Base-by-base conservation (phyloP, 495 filamentous ascomycete genomes). In the Filosporella fistucella region DNA sequence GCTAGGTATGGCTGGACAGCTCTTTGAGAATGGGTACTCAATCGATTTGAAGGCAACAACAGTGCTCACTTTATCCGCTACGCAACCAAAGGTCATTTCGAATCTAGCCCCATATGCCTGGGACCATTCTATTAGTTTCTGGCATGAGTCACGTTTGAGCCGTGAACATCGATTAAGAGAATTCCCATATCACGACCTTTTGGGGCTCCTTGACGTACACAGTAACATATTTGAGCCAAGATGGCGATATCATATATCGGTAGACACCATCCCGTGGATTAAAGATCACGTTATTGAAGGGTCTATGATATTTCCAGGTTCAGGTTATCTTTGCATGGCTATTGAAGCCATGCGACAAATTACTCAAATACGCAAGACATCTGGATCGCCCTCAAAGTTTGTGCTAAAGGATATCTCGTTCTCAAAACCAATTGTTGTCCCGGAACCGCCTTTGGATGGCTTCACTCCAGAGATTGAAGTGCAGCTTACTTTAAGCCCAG, bases 271-370 rank as follows among this genome's bases (percentile, higher is more conserved):
- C 1, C 47, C 52, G 4, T 61, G 58, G 58, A 16, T 61, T 3
- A 29, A 20, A 21, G 55, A 55, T 14, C 58, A 61, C 37, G 23
- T 44, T 16, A 42, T 63, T 39, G 51, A 57, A 18, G 24, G 34
- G 1, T 24, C 40, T 7, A 20, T 34, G 4, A n/a, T 66, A 4
- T 59, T 55, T 21, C 60, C 65, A 0, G 74, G 64, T 29, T 73
- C 70, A 0, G 55, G 52, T 12, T 73, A 71, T 29, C 43, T 77
- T 10, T 61, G 69, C 32, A 69, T 73, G 17, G 68, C 66, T 2
- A 65, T 63, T 42, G 58, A 57, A 41, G 66, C 66, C 39, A 24
- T 24, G 2, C 33, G 58, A 0, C 75, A 75, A 33, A 38, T 66
- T 22, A 25, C 21, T 4, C 5, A 11, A 4, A 7, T 10, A 2